These are phyloP conservation scores for Coniochaeta pulveracea DNA, from an alignment of 2,329 filamentous ascomycete genomes.

Conservation along the genomic window DNA sequence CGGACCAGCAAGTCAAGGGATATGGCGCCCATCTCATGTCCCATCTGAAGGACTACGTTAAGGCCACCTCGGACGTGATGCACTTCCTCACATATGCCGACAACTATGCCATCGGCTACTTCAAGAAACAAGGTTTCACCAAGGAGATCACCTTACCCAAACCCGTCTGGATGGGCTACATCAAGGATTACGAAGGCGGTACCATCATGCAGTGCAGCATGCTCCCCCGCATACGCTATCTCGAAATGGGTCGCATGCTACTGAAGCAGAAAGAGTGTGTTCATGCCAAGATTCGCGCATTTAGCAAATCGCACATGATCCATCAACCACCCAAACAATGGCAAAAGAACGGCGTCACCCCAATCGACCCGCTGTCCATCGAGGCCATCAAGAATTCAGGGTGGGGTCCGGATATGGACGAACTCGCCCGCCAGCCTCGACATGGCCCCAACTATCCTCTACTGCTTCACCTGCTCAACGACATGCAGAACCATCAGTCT, in stretches of 20 bases:
- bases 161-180: constrained; percentile 96
- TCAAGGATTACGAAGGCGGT: constrained; percentile 98
- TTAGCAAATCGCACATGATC: constrained; percentile 77
- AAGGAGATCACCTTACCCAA: constrained; percentile 93
- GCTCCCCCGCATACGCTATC: constrained; percentile 88
- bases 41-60: constrained; percentile 95
- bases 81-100: constrained; percentile 98
- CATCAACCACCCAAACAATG: constrained; percentile 80
- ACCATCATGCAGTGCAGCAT: constrained; percentile 99
- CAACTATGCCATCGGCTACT: constrained; percentile 98
- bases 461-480: constrained; percentile 82
- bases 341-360: constrained; percentile 48
- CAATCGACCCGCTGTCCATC: constrained; percentile 79
- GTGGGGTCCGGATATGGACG: constrained; percentile 97
- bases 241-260: constrained; percentile 86
- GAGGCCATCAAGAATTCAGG: constrained; percentile 83
- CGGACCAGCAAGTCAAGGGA: constrained; percentile 96
- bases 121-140: constrained; percentile 98
- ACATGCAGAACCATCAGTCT: constrained; percentile 85
- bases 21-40: constrained; percentile 98
- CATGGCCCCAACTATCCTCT: constrained; percentile 96
- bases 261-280: constrained; percentile 96
- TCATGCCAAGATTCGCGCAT: constrained; percentile 86
- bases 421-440: constrained; percentile 84
- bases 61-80: constrained; percentile 93